Percentiles rank a stretch among this genome's conserved stretches.
Conservation (phyloP, 768 basidiomycete species). For the Amanita thiersii region DNA sequence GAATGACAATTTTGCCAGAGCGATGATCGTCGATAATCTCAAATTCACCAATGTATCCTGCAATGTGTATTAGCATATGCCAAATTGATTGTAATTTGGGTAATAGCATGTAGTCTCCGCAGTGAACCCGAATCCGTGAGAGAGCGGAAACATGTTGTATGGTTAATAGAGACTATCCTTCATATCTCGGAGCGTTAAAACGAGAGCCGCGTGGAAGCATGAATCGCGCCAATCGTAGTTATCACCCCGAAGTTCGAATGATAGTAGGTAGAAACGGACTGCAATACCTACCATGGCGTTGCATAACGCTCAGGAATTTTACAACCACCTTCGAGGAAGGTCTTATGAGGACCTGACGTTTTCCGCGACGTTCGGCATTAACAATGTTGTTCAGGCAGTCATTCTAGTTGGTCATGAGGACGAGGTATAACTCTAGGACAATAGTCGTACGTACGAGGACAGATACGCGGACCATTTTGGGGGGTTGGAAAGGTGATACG, state of each 20-base stretch:
- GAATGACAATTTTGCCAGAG: conserved; percentile 94
- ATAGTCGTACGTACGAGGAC: conserved; percentile 69
- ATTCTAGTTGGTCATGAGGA: conserved; percentile 24
- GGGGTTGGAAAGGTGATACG: conserved; percentile 11
- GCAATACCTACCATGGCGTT: conserved; percentile 80
- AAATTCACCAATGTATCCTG: conserved; percentile 98
- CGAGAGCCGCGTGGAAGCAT: conserved; percentile 55
- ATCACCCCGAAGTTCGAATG: conserved; percentile 59
- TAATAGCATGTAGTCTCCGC: conserved; percentile 37
- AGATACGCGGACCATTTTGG: conserved; percentile 82
- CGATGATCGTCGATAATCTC: conserved; percentile 99
- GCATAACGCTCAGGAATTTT: conserved; percentile 97
- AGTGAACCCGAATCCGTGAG: conserved; percentile 45
- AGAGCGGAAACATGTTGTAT: conserved; percentile 42
- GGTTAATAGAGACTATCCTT: conserved; percentile 44
- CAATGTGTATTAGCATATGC: conserved; percentile 10
- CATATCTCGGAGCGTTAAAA: conserved; percentile 82
- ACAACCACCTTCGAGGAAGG: conserved; percentile 98
- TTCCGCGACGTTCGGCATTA: conserved; percentile 99
- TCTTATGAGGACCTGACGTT: conserved; percentile 97
- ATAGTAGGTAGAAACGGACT: conserved; percentile 4
- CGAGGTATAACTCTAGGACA: background rate
- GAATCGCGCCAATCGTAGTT: conserved; percentile 73
- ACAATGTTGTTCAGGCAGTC: conserved; percentile 89
- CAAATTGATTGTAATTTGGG: conserved; percentile 6